These are phyloP conservation scores for Talaromyces sp. DNA, from an alignment of 2,329 filamentous ascomycete genomes.

Conservation along the genomic window DNA sequence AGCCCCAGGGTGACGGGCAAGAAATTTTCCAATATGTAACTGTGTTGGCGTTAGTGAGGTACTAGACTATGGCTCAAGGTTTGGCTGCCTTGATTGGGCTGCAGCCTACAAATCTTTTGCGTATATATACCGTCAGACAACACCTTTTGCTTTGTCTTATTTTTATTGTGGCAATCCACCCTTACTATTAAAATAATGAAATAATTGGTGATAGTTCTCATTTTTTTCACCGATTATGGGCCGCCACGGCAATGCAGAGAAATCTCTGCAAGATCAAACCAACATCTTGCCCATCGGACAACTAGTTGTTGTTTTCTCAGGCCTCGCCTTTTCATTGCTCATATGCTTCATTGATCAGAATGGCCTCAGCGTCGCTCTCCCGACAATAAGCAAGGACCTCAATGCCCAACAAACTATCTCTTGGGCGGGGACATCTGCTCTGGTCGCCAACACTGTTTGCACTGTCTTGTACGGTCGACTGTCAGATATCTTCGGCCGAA, in stretches of 20 bases:
- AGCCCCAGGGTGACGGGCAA: neutral
- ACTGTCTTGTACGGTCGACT: constrained; percentile 61
- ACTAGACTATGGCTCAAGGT: neutral
- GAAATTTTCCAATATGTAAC: neutral
- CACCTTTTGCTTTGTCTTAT: neutral
- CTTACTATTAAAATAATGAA: neutral
- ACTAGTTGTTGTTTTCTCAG: constrained; percentile 45
- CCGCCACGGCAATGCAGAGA: constrained; percentile 38
- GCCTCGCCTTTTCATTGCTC: constrained; percentile 50
- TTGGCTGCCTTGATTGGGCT: neutral
- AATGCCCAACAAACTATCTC: constrained; percentile 51
- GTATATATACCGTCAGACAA: neutral
- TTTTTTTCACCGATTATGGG: neutral
- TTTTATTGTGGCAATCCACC: neutral
- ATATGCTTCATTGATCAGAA: constrained; percentile 57
- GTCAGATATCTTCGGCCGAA: constrained; percentile 59
- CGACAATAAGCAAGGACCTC: constrained; percentile 49
- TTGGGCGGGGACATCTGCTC: constrained; percentile 67
- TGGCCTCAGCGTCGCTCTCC: constrained; percentile 51
- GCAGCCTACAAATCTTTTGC: neutral
- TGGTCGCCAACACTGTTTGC: constrained; percentile 62
- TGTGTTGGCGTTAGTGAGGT: neutral
- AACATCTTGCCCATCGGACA: constrained; percentile 52
- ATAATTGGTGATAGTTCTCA: neutral
- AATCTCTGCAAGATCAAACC: constrained; percentile 51